These are phyloP conservation scores for Chalciporus chontae DNA, from an alignment of 768 basidiomycete species.

Conservation along the genomic window DNA sequence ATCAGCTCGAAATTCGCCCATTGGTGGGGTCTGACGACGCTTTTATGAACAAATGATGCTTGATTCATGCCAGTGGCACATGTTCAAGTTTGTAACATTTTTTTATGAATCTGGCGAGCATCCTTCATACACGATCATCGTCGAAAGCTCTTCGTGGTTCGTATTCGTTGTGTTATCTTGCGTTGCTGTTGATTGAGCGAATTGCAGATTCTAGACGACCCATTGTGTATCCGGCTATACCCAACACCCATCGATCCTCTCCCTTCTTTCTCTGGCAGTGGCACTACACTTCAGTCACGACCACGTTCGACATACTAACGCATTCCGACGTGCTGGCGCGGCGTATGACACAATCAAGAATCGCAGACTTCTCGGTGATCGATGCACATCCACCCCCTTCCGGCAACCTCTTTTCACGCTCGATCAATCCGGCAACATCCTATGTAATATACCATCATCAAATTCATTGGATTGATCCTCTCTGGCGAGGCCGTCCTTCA, in stretches of 20 bases:
- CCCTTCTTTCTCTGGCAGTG: constrained; percentile 1
- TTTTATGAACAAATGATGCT: not conserved
- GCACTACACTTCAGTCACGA: not conserved
- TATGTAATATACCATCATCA: constrained; percentile 3
- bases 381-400: not conserved
- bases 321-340: constrained; percentile 12
- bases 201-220: constrained; percentile 8
- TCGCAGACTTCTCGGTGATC: not conserved
- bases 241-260: not conserved
- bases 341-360: constrained; percentile 22
- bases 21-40: not conserved
- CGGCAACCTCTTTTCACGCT: not conserved
- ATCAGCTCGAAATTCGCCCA: not conserved
- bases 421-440: not conserved
- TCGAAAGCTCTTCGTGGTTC: constrained; percentile 7
- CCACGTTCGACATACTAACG: not conserved
- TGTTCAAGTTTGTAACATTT: not conserved
- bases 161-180: not conserved
- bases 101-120: constrained; percentile 1
- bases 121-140: too few relatives aligned
- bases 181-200: not conserved
- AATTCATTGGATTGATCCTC: constrained; percentile 1
- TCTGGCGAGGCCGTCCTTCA: constrained; percentile 1
- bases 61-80: not conserved
- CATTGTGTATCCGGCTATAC: not conserved